Conservation (phyloP, 257 asterid species). For the Solanum boliviense region DNA sequence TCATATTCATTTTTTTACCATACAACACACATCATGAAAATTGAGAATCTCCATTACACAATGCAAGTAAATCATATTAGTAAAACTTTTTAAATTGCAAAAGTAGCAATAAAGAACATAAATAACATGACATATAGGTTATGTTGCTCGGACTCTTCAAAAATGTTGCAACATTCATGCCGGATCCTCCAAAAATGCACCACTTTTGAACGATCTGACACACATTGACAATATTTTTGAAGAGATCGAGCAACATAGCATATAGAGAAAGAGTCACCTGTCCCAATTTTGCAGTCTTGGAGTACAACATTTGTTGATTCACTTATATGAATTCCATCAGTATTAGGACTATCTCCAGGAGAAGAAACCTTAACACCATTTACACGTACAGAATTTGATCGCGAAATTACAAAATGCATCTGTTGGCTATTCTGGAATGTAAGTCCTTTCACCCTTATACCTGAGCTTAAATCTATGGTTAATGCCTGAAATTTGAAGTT, state of each 20-base stretch:
- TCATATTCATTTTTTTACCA: background rate
- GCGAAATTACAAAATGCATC: constrained; percentile 70
- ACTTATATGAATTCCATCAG: constrained; percentile 92
- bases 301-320: constrained; percentile 69
- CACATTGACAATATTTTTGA: background rate
- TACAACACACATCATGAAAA: background rate
- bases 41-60: background rate
- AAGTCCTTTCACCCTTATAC: constrained; percentile 63
- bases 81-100: background rate
- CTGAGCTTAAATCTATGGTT: constrained; percentile 74
- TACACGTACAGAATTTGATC: constrained; percentile 55
- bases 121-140: background rate
- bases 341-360: constrained; percentile 89
- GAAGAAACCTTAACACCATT: constrained; percentile 48
- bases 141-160: background rate
- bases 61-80: background rate
- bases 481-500: constrained; percentile 47
- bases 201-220: background rate
- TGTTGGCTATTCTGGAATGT: constrained; percentile 83
- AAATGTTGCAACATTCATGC: background rate
- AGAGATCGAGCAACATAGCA: background rate
- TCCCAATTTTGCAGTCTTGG: constrained; percentile 80
- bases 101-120: background rate
- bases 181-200: background rate
- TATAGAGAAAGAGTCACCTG: constrained; percentile 25